Conservation (phyloP, 768 basidiomycete species). For the Lepiota venenata region DNA sequence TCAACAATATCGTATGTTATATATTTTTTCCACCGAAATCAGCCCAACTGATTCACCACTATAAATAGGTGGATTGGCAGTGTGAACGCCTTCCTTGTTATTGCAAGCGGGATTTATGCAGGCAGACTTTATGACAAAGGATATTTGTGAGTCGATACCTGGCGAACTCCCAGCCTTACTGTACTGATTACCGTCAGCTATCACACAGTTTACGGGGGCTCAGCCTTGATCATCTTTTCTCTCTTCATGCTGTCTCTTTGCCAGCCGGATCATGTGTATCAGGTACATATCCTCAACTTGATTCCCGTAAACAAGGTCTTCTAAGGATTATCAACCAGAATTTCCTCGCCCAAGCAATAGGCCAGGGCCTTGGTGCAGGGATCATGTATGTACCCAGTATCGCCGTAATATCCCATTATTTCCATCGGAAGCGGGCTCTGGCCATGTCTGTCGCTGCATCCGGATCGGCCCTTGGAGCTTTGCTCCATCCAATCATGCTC, state of each 20-base stretch:
- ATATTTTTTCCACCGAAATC: not conserved
- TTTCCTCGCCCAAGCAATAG: constrained; percentile 47
- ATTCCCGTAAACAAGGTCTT: not conserved
- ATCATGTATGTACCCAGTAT: constrained; percentile 42
- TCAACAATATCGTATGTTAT: constrained; percentile 20
- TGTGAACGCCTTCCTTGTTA: constrained; percentile 22
- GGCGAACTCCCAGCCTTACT: not conserved
- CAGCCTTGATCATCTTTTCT: constrained; percentile 24
- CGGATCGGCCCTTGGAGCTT: constrained; percentile 24
- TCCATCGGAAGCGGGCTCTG: constrained; percentile 35
- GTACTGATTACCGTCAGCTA: constrained; percentile 17
- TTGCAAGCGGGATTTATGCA: constrained; percentile 19
- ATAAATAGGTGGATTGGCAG: constrained; percentile 25
- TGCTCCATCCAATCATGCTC: constrained; percentile 49
- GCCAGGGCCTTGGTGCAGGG: constrained; percentile 42
- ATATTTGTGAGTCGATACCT: constrained; percentile 21
- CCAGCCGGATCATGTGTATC: constrained; percentile 26
- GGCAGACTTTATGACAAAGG: constrained; percentile 27
- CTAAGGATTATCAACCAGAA: constrained; percentile 21
- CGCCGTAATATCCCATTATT: constrained; percentile 43
- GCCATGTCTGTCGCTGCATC: constrained; percentile 38
- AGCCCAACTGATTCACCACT: not conserved
- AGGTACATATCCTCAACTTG: constrained; percentile 15
- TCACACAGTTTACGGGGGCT: constrained; percentile 25
- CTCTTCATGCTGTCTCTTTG: constrained; percentile 31